Conservation (phyloP, 306 rosid genomes). For the Benincasa hispida region DNA sequence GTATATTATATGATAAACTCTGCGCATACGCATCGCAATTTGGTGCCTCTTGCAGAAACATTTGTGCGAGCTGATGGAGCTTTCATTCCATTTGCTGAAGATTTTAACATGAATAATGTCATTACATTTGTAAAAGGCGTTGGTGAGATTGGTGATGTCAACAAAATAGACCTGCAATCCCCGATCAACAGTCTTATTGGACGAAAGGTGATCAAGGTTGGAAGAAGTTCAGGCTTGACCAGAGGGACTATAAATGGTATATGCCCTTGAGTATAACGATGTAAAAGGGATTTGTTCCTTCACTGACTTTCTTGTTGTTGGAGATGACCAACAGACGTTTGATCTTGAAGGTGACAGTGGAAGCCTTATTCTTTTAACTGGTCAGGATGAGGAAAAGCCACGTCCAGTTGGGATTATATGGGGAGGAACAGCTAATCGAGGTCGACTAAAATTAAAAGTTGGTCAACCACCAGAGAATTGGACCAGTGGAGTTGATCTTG, state of each 20-base stretch:
- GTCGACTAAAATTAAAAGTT: slow-evolving; percentile 74
- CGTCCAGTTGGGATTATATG: slow-evolving; percentile 92
- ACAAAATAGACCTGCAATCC: slow-evolving; percentile 82
- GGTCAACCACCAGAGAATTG: slow-evolving; percentile 92
- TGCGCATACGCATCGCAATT: slow-evolving; percentile 2
- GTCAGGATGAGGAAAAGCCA: slow-evolving; percentile 68
- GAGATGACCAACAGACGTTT: slow-evolving; percentile 93
- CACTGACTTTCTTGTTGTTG: slow-evolving; percentile 97
- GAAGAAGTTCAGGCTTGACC: slow-evolving; percentile 96
- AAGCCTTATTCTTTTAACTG: slow-evolving; percentile 83
- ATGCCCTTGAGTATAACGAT: slow-evolving; percentile 90
- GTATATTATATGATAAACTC: neutral
- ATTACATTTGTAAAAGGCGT: slow-evolving; percentile 67
- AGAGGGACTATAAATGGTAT: slow-evolving; percentile 93
- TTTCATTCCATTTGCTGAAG: slow-evolving; percentile 87
- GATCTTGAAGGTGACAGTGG: slow-evolving; percentile 99
- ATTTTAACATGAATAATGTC: slow-evolving; percentile 57
- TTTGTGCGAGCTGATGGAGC: slow-evolving; percentile 99
- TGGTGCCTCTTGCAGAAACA: slow-evolving; percentile 70
- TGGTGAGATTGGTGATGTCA: slow-evolving; percentile 82
- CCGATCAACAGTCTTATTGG: slow-evolving; percentile 88
- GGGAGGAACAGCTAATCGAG: slow-evolving; percentile 99
- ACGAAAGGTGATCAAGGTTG: slow-evolving; percentile 85
- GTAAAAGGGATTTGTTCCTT: slow-evolving; percentile 97
- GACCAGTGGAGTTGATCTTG: slow-evolving; percentile 99